Evolutionary conservation across 2,329 filamentous ascomycete species (phyloP).

Genomic region (Fusarium sulawesiense): DNA sequence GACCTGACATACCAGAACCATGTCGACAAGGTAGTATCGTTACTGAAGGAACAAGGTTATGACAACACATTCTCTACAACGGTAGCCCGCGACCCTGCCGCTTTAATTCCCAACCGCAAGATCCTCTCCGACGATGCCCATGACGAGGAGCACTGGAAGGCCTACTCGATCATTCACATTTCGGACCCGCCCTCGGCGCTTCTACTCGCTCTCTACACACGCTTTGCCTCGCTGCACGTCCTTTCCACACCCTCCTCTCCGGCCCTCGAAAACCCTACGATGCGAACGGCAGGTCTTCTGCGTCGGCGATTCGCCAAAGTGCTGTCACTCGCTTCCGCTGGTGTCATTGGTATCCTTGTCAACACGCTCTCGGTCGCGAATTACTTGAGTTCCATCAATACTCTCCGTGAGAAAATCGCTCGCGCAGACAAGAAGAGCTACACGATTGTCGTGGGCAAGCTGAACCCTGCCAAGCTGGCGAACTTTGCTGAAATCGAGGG

Average conservation of each 20-base stretch:
- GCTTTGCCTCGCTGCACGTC: slow-evolving; percentile 82
- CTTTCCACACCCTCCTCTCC: slow-evolving; percentile 73
- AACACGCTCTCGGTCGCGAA: slow-evolving; percentile 95
- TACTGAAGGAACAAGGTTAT: slow-evolving; percentile 75
- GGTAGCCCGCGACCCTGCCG: slow-evolving; percentile 81
- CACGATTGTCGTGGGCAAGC: slow-evolving; percentile 94
- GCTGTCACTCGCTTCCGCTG: slow-evolving; percentile 80
- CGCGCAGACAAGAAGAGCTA: slow-evolving; percentile 93
- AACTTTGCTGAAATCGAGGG: slow-evolving; percentile 96
- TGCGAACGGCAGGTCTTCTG: slow-evolving; percentile 67
- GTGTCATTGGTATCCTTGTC: slow-evolving; percentile 92
- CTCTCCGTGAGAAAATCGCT: slow-evolving; percentile 78
- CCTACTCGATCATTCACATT: slow-evolving; percentile 86
- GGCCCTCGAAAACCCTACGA: slow-evolving; percentile 59
- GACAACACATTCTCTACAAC: slow-evolving; percentile 73
- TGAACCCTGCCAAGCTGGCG: slow-evolving; percentile 94
- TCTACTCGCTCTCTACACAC: slow-evolving; percentile 86
- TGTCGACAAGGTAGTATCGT: slow-evolving; percentile 66
- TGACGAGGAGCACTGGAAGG: slow-evolving; percentile 61
- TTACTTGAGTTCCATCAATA: slow-evolving; percentile 83
- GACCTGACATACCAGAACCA: slow-evolving; percentile 89
- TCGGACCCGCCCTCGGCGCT: slow-evolving; percentile 83
- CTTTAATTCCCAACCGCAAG: slow-evolving; percentile 84
- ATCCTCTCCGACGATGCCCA: slow-evolving; percentile 61
- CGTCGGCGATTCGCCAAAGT: slow-evolving; percentile 90